phyloP scores from a whole-genome alignment of 1,139 yeast genomes.

The Geotrichum fermentans region DNA sequence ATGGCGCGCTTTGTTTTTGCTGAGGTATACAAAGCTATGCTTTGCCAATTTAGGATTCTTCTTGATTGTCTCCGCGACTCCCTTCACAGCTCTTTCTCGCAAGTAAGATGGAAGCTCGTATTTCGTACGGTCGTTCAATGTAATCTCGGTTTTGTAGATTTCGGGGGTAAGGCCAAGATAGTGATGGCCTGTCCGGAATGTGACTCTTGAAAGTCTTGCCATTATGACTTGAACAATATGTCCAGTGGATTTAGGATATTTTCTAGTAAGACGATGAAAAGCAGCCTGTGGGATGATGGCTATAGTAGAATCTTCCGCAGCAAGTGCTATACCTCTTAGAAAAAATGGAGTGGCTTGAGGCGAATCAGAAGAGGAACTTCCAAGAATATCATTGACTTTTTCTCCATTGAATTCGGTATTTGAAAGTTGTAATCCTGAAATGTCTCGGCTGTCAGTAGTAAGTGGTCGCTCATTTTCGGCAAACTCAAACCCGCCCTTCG shows the following conservation, averaged over 20 bases:
- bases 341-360: not conserved
- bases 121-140: slow-evolving; percentile 47
- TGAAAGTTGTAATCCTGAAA: not conserved
- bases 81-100: slow-evolving; percentile 52
- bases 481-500: not conserved
- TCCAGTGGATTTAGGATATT: slow-evolving; percentile 84
- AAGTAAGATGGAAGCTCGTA: slow-evolving; percentile 58
- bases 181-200: slow-evolving; percentile 82
- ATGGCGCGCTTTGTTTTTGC: slow-evolving; percentile 5
- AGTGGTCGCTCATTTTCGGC: not conserved
- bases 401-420: not conserved
- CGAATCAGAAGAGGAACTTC: too few species aligned
- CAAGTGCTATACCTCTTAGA: slow-evolving; percentile 45
- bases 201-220: slow-evolving; percentile 80
- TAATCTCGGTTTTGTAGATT: slow-evolving; percentile 69
- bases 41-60: slow-evolving; percentile 18
- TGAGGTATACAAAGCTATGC: slow-evolving; percentile 10
- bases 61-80: slow-evolving; percentile 34
- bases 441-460: slow-evolving; percentile 6
- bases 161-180: slow-evolving; percentile 83
- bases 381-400: not conserved
- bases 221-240: slow-evolving; percentile 91
- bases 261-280: slow-evolving; percentile 63
- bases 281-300: slow-evolving; percentile 89
- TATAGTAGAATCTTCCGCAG: slow-evolving; percentile 67